These are phyloP conservation scores for Thermothielavioides terrestris DNA, from an alignment of 495 filamentous ascomycete genomes.

Conservation along the genomic window DNA sequence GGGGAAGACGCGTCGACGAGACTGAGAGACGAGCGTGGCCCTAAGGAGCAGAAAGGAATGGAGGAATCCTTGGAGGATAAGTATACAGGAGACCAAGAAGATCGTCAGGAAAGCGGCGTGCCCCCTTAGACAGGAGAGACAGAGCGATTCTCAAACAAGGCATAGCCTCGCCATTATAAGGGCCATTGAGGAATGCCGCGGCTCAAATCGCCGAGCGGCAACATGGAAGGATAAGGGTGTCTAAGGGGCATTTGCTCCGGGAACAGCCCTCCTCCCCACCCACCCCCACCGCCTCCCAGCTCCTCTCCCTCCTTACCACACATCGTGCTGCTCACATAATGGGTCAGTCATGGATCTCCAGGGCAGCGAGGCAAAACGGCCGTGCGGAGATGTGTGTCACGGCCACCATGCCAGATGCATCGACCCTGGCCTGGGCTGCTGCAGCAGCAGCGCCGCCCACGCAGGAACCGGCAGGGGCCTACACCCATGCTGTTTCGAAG, in stretches of 20 bases:
- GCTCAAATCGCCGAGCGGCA: slow-evolving; percentile 13
- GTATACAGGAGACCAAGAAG: slow-evolving; percentile 12
- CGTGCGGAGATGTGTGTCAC: slow-evolving; percentile 7
- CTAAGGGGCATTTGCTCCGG: neutral
- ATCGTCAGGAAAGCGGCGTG: slow-evolving; percentile 6
- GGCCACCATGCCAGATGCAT: neutral
- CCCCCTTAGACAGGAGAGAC: slow-evolving; percentile 18
- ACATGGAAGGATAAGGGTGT: neutral
- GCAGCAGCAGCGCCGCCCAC: neutral
- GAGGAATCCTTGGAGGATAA: slow-evolving; percentile 16
- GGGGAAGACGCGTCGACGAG: neutral
- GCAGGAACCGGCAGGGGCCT: slow-evolving; percentile 2
- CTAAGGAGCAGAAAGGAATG: slow-evolving; percentile 14
- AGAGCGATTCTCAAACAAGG: slow-evolving; percentile 9
- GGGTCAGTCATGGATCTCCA: neutral
- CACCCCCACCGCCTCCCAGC: no score
- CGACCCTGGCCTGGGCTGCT: neutral
- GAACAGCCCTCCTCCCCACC: slow-evolving; percentile 3
- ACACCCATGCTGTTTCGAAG: neutral
- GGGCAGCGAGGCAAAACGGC: neutral
- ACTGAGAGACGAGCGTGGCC: slow-evolving; percentile 10
- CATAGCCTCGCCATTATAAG: slow-evolving; percentile 22
- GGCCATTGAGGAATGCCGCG: slow-evolving; percentile 9
- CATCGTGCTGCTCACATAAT: neutral
- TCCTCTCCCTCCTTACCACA: no score